Evolutionary conservation across 306 rosid species (phyloP), one percentile per base, ranked within the genome.

Genomic region (Corylus avellana): DNA sequence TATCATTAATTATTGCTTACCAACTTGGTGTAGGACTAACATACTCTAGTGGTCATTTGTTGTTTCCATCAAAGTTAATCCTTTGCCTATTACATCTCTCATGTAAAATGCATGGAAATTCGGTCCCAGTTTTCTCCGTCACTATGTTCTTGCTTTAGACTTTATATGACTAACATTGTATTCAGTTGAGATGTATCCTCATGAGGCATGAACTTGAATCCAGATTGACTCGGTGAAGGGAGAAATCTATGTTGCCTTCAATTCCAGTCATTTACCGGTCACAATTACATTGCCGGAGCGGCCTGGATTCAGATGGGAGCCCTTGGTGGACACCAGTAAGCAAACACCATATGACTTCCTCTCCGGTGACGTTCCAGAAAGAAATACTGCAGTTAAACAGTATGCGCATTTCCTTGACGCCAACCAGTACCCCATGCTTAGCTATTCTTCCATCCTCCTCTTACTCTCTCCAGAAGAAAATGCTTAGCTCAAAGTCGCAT

Each of bases 391-490:
- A 39, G 73, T 89, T 72, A 81, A 63, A 59, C 99, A 95, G 84
- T 91, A 90, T 77, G 90, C 93, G 48, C 98, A 93, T 61, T 93
- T 95, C 83, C 91, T 95, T 39, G 97, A 93, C 0, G 86, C 89
- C 77, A 93, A 90, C 82, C 67, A 82, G 22, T 95, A 95, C 82
- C 99, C 99, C 54, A 95, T 91, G 99, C 92, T 90, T 61, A 90
- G 94, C 87, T 95, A 93, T 90, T 95, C 99, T 81, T 93, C 99
- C 82, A 82, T 93, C 86, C 86, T 95, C 81, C 92, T 95, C n/a
- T 46, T 93, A 71, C 91, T 80, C 64, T 64, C 85, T 64, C 97
- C 93, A 4, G 79, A 84, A 56, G 81, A 84, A 81, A 84, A 67
- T 82, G 83, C 81, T 46, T 82, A 77, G 72, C 63, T 20, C 69